Evolutionary conservation across 768 basidiomycete species (phyloP).

Genomic region (Kwoniella dendrophila): DNA sequence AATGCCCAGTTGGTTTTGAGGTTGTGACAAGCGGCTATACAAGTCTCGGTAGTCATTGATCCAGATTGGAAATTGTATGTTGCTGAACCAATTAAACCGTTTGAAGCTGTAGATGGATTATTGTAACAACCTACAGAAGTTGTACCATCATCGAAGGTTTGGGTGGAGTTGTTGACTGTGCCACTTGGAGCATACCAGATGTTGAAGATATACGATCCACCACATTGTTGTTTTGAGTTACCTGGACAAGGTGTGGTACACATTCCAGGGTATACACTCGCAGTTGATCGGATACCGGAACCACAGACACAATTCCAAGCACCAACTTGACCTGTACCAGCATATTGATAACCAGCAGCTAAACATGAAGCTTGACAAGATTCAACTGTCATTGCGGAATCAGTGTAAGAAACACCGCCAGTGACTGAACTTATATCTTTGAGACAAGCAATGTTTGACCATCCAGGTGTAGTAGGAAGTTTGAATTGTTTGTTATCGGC

Average conservation of each 20-base stretch:
- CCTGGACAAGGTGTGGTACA: slow-evolving; percentile 27
- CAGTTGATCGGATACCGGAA: slow-evolving; percentile 14
- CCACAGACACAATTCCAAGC: slow-evolving; percentile 29
- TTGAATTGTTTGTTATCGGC: slow-evolving; percentile 23
- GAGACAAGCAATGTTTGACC: slow-evolving; percentile 40
- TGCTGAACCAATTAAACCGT: slow-evolving; percentile 25
- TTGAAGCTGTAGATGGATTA: slow-evolving; percentile 19
- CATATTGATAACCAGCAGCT: slow-evolving; percentile 26
- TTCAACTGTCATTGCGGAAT: slow-evolving; percentile 27
- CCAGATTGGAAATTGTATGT: slow-evolving; percentile 36
- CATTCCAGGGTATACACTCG: slow-evolving; percentile 13
- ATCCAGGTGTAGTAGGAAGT: slow-evolving; percentile 36
- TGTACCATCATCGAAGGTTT: slow-evolving; percentile 9
- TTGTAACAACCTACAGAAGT: slow-evolving; percentile 41
- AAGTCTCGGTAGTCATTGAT: slow-evolving; percentile 45
- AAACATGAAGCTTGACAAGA: slow-evolving; percentile 28
- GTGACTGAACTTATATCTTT: slow-evolving; percentile 21
- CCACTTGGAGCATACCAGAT: slow-evolving; percentile 25
- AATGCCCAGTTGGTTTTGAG: slow-evolving; percentile 42
- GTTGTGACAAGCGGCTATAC: slow-evolving; percentile 41
- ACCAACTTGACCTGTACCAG: slow-evolving; percentile 27
- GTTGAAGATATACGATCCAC: slow-evolving; percentile 22
- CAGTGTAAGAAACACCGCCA: slow-evolving; percentile 27
- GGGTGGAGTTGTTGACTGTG: slow-evolving; percentile 7
- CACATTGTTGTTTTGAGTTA: slow-evolving; percentile 25